These are phyloP conservation scores for Skeletonema grethae DNA, from an alignment of 108 stramenopile genomes.

Conservation along the genomic window DNA sequence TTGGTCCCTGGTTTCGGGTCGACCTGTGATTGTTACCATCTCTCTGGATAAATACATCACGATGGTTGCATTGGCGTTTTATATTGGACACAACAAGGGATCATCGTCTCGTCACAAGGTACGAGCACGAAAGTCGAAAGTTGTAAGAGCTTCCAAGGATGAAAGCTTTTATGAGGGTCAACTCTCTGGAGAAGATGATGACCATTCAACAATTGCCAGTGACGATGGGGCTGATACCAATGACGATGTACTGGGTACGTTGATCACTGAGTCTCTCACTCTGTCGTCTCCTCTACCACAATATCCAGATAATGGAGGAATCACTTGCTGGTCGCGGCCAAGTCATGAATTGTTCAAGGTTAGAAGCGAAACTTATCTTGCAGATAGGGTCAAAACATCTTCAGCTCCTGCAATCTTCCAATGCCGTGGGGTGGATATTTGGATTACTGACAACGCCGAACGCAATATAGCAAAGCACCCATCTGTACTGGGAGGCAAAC, in stretches of 20 bases:
- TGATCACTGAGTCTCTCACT: slow-evolving; percentile 10
- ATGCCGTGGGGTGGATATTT: slow-evolving; percentile 88
- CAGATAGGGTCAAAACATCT: slow-evolving; percentile 77
- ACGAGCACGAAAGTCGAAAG: slow-evolving; percentile 12
- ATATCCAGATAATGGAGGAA: slow-evolving; percentile 71
- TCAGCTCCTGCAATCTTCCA: slow-evolving; percentile 70
- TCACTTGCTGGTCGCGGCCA: slow-evolving; percentile 84
- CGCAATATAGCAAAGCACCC: slow-evolving; percentile 87
- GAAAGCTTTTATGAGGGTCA: slow-evolving; percentile 12
- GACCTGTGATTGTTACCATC: slow-evolving; percentile 12
- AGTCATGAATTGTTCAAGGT: slow-evolving; percentile 77
- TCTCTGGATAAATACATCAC: slow-evolving; percentile 36
- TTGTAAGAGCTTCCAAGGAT: background rate
- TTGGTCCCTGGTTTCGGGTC: slow-evolving; percentile 20
- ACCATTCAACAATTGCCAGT: slow-evolving; percentile 46
- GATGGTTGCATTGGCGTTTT: slow-evolving; percentile 34
- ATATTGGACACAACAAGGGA: slow-evolving; percentile 37
- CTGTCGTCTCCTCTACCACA: slow-evolving; percentile 76
- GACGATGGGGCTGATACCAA: slow-evolving; percentile 49
- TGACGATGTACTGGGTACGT: slow-evolving; percentile 23
- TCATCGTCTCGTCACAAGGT: background rate
- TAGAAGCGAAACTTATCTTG: slow-evolving; percentile 74
- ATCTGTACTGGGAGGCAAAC: slow-evolving; percentile 74
- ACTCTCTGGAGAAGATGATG: slow-evolving; percentile 17
- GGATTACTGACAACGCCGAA: slow-evolving; percentile 87